Conservation (phyloP, 169 alveolate species). For the Theileria luwenshuni region DNA sequence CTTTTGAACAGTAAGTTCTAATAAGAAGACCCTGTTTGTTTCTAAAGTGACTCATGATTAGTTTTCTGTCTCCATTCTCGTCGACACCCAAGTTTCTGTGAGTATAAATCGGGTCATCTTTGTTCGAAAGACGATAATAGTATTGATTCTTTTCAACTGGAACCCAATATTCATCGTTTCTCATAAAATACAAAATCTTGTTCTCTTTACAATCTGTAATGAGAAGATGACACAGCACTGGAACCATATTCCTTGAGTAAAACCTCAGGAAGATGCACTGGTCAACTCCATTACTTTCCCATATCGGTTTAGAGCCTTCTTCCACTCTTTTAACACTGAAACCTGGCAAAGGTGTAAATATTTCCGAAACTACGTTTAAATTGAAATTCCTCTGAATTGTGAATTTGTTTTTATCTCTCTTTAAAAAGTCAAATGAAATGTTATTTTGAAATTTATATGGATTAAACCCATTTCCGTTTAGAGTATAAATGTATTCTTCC, state of each 20-base stretch:
- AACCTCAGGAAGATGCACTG: slow-evolving; percentile 21
- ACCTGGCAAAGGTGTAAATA: slow-evolving; percentile 19
- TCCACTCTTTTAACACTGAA: slow-evolving; percentile 25
- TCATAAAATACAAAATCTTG: slow-evolving; percentile 8
- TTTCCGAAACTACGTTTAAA: slow-evolving; percentile 8
- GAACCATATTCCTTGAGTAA: slow-evolving; percentile 5
- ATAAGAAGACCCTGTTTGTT: slow-evolving; percentile 61
- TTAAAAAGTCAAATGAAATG: slow-evolving; percentile 6
- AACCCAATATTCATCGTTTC: slow-evolving; percentile 3
- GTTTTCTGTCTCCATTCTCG: slow-evolving; percentile 9
- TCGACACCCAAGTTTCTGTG: slow-evolving; percentile 15
- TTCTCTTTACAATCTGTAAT: slow-evolving; percentile 19
- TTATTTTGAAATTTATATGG: neutral
- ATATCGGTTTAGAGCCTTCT: slow-evolving; percentile 1
- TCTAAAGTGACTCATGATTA: slow-evolving; percentile 63
- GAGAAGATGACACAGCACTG: slow-evolving; percentile 14
- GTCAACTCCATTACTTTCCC: slow-evolving; percentile 5
- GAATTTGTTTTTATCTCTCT: slow-evolving; percentile 8
- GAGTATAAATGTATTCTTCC: slow-evolving; percentile 8
- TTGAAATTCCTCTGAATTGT: neutral
- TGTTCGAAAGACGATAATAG: neutral
- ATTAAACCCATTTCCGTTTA: slow-evolving; percentile 10
- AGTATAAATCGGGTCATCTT: slow-evolving; percentile 28
- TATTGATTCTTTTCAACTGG: neutral
- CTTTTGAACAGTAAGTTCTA: slow-evolving; percentile 63